Conservation (phyloP, 2,329 filamentous ascomycete species). For the Curvularia lunata region DNA sequence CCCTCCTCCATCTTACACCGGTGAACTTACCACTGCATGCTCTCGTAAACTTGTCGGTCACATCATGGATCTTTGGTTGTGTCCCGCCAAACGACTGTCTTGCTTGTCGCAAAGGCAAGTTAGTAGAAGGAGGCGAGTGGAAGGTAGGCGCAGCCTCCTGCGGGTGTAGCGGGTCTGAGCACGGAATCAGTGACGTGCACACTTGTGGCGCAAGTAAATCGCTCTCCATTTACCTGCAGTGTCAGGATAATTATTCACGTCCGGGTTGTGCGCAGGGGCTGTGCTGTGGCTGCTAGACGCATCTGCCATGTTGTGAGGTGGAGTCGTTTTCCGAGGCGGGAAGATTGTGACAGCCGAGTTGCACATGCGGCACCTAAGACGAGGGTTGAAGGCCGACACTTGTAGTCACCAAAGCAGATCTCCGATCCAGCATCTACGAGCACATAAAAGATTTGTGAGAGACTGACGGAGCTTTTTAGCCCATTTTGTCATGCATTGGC, state of each 20-base stretch:
- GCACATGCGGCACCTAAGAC: constrained; percentile 15
- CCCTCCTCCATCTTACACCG: constrained; percentile 15
- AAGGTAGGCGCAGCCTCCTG: constrained; percentile 22
- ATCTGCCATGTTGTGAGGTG: constrained; percentile 45
- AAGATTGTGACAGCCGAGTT: constrained; percentile 34
- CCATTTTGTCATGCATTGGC: constrained; percentile 39
- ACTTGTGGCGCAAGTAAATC: not conserved
- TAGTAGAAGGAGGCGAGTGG: constrained; percentile 24
- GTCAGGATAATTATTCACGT: constrained; percentile 17
- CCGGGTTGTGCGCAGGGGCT: constrained; percentile 20
- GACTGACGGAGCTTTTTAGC: constrained; percentile 11
- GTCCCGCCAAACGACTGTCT: constrained; percentile 26
- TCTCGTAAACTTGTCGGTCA: constrained; percentile 61
- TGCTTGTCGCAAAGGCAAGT: constrained; percentile 42
- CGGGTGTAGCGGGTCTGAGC: constrained; percentile 27
- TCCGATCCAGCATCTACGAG: constrained; percentile 3
- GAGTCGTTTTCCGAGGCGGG: constrained; percentile 42
- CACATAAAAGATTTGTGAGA: constrained; percentile 1
- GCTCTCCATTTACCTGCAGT: constrained; percentile 32
- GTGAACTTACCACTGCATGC: constrained; percentile 57
- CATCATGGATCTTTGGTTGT: constrained; percentile 56
- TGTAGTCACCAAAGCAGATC: constrained; percentile 11
- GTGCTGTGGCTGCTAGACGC: constrained; percentile 33
- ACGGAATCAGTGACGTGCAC: constrained; percentile 2
- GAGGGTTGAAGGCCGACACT: constrained; percentile 1